Conservation (phyloP, 352 stramenopile genomes). For the Phytophthora cryptogea region DNA sequence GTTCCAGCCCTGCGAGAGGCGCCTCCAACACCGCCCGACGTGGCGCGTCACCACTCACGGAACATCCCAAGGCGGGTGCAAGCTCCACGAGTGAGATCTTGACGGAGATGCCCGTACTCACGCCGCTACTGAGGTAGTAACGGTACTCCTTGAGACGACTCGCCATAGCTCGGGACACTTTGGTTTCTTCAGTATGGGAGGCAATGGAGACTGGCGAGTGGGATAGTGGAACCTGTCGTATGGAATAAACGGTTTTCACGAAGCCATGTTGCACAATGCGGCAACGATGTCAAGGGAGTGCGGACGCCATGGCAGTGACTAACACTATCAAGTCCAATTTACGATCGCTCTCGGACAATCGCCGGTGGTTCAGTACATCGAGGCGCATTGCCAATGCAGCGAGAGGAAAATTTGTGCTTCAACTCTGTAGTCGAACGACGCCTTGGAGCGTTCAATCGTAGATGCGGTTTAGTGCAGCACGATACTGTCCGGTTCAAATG, state of each 20-base stretch:
- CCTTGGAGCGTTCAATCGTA: not conserved
- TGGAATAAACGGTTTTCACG: constrained; percentile 2
- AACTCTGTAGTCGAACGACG: constrained; percentile 2
- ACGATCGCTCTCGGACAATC: constrained; percentile 10
- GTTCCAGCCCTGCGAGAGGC: constrained; percentile 53
- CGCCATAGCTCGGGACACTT: constrained; percentile 36
- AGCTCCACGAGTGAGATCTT: constrained; percentile 84
- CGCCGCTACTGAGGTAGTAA: constrained; percentile 88
- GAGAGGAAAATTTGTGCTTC: not conserved
- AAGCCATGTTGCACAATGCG: constrained; percentile 23
- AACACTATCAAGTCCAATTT: constrained; percentile 11
- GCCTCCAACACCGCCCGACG: constrained; percentile 14
- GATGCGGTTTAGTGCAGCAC: not conserved
- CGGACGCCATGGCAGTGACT: constrained; percentile 5
- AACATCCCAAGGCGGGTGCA: constrained; percentile 51
- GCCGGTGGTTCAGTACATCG: not conserved
- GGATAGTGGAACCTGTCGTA: not conserved
- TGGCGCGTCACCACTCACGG: constrained; percentile 39
- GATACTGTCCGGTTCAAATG: not conserved
- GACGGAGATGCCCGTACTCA: constrained; percentile 79
- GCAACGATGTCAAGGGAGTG: constrained; percentile 14
- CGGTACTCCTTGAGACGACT: constrained; percentile 87
- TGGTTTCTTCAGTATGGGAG: not conserved
- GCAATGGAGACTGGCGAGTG: constrained; percentile 1
- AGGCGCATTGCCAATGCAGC: not conserved